A percentile compares a stretch with the other conserved stretches of the same genome.
Conservation (phyloP, 768 basidiomycete genomes). For the Hygrophorus pudorinus region DNA sequence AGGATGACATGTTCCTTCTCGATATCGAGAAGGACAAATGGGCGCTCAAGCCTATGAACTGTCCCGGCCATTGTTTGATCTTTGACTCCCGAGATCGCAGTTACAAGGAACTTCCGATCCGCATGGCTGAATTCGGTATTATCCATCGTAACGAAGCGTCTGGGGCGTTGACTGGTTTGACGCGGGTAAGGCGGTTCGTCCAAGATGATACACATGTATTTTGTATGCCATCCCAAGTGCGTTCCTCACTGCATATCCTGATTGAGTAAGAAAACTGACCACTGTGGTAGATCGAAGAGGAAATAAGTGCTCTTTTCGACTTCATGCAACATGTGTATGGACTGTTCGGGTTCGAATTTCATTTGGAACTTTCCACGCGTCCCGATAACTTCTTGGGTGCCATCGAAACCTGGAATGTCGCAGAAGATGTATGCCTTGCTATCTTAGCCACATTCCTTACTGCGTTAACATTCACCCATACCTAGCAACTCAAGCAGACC, state of each 20-base stretch:
- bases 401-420: slow-evolving; percentile 83
- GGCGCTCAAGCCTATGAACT: slow-evolving; percentile 99
- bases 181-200: slow-evolving; percentile 88
- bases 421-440: slow-evolving; percentile 57
- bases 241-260: neutral
- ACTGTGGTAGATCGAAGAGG: slow-evolving; percentile 60
- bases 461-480: slow-evolving; percentile 6
- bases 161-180: slow-evolving; percentile 87
- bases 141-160: slow-evolving; percentile 95
- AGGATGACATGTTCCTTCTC: slow-evolving; percentile 94
- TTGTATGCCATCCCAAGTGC: slow-evolving; percentile 86
- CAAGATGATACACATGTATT: slow-evolving; percentile 99
- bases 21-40: slow-evolving; percentile 95
- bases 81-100: slow-evolving; percentile 91
- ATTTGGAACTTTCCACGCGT: slow-evolving; percentile 89
- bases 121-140: slow-evolving; percentile 98
- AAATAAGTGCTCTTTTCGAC: slow-evolving; percentile 82
- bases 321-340: slow-evolving; percentile 94
- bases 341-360: slow-evolving; percentile 89
- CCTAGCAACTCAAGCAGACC: slow-evolving; percentile 72
- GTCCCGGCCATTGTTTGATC: slow-evolving; percentile 92
- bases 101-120: slow-evolving; percentile 91
- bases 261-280: slow-evolving; percentile 2
- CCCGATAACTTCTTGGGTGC: slow-evolving; percentile 90
- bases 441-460: neutral